Evolutionary conservation across 805 yeast genomes (phyloP).

Genomic region (Hanseniaspora vineae): DNA sequence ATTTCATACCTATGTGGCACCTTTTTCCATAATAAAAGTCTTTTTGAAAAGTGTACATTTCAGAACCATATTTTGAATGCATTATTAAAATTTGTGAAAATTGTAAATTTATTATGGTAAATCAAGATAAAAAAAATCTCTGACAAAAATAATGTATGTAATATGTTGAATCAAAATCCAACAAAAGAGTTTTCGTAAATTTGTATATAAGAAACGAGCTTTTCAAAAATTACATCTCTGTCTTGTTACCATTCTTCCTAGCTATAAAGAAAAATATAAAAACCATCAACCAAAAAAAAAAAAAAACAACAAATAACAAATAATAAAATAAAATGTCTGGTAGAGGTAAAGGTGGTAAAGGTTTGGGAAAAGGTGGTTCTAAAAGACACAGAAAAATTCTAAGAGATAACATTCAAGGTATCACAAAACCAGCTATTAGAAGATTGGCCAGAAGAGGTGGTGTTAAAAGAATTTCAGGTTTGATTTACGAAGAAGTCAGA

Average conservation of each 20-base stretch:
- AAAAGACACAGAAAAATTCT: constrained; percentile 98
- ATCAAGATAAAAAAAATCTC: background rate
- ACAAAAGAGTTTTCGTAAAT: too few relatives aligned
- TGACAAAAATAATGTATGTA: too few relatives aligned
- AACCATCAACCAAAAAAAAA: too few relatives aligned
- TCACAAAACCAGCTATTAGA: constrained; percentile 98
- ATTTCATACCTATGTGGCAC: too few relatives aligned
- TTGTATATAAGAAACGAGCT: background rate
- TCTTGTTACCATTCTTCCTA: too few relatives aligned
- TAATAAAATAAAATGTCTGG: constrained; percentile 57
- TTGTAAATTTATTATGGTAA: background rate
- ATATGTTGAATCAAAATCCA: background rate
- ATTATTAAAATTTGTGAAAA: background rate
- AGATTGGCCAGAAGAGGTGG: constrained; percentile 99
- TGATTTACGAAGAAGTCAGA: constrained; percentile 97
- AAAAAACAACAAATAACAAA: constrained; percentile 5
- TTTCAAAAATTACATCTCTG: too few relatives aligned
- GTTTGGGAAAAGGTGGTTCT: constrained; percentile 99
- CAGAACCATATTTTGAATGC: background rate
- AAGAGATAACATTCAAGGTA: constrained; percentile 98
- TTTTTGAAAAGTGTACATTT: background rate
- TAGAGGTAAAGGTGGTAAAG: constrained; percentile 99
- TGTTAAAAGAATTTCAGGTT: constrained; percentile 98
- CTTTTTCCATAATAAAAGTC: too few relatives aligned
- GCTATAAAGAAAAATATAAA: too few relatives aligned